Base-by-base conservation (phyloP, 306 rosid species). In the Crotalaria pallida region DNA sequence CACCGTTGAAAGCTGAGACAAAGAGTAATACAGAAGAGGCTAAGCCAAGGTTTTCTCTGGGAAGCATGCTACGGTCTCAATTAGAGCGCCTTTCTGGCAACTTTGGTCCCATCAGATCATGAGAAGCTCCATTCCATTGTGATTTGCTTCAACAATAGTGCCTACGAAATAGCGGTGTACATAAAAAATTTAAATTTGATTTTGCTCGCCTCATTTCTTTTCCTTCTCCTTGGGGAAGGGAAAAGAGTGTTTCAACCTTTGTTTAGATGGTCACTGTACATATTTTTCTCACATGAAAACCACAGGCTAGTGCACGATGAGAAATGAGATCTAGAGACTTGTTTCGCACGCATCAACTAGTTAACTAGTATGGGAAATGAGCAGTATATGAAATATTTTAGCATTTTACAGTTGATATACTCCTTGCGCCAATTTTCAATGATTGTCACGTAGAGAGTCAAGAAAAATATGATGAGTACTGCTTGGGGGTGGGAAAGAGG, bases 51-150 rank as follows among this genome's bases (percentile, higher is more conserved):
- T 69, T 75, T 38, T 88, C 97, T 34, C 29, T 91, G 2, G 97
- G 96, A 59, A 79, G 82, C 84, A 61, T 87, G 81, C 49, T 95
- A 5, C 75, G 99, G 97, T 83, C 96, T 24, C 96, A 80, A 17
- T 71, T 95, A 3, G 99, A 80, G 64, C 82, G 96, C 21, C 79
- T 95, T 44, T 91, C 96, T 0, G 12, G 72, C 55, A 84, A 58
- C 56, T 87, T 88, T n/a, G 77, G 88, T 55, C 67, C 86, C 59
- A 71, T 86, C 3, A 73, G 70, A 77, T 79, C 84, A 3, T 81
- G 72, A 80, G 3, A 58, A 29, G 4, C 67, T 50, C 24, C 34
- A 47, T 33, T 10, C 0, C 1, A 19, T n/a, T n/a, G n/a, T 2
- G 1, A 38, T 34, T 34, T 21, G 3, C 71, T 8, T 26, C 24